Conservation (phyloP, 805 yeast genomes). For the Saccharomycopsis sp. region DNA sequence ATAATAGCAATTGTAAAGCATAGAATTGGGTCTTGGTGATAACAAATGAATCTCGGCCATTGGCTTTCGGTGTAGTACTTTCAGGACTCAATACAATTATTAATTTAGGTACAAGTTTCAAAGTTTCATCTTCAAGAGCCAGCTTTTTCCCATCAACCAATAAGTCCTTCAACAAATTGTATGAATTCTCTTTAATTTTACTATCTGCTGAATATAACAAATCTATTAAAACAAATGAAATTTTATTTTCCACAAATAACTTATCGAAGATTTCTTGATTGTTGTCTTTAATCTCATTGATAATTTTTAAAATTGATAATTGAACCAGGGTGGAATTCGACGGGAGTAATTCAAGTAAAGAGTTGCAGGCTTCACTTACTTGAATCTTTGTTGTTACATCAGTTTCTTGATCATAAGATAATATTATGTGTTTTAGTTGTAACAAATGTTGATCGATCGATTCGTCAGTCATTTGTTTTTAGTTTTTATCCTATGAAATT, state of each 20-base stretch:
- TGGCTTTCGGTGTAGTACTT: neutral
- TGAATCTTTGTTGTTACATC: slow-evolving; percentile 10
- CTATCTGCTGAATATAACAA: slow-evolving; percentile 3
- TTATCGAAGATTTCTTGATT: slow-evolving; percentile 10
- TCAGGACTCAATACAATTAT: neutral
- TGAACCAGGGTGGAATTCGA: slow-evolving; percentile 19
- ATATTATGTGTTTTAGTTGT: slow-evolving; percentile 7
- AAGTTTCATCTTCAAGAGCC: slow-evolving; percentile 12
- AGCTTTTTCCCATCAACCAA: slow-evolving; percentile 2
- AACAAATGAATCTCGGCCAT: slow-evolving; percentile 1
- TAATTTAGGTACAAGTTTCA: slow-evolving; percentile 9
- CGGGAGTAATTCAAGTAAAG: slow-evolving; percentile 16
- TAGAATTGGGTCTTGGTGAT: slow-evolving; percentile 12
- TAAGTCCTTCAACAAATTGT: slow-evolving; percentile 5
- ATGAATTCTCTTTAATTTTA: slow-evolving; percentile 8
- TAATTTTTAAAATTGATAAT: slow-evolving; percentile 9
- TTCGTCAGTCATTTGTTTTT: too few species aligned
- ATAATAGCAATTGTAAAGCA: slow-evolving; percentile 12
- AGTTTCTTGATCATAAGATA: slow-evolving; percentile 9
- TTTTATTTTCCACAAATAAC: slow-evolving; percentile 12
- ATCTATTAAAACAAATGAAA: slow-evolving; percentile 11
- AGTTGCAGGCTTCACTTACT: slow-evolving; percentile 17
- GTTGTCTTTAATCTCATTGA: slow-evolving; percentile 9
- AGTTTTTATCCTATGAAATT: too few species aligned
- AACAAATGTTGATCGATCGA: slow-evolving; percentile 4